Percentiles rank a stretch among this genome's conserved stretches.
These are phyloP conservation scores for Rhizopus sp. DNA, from an alignment of 371 early-diverging fungal species.

Conservation along the genomic window DNA sequence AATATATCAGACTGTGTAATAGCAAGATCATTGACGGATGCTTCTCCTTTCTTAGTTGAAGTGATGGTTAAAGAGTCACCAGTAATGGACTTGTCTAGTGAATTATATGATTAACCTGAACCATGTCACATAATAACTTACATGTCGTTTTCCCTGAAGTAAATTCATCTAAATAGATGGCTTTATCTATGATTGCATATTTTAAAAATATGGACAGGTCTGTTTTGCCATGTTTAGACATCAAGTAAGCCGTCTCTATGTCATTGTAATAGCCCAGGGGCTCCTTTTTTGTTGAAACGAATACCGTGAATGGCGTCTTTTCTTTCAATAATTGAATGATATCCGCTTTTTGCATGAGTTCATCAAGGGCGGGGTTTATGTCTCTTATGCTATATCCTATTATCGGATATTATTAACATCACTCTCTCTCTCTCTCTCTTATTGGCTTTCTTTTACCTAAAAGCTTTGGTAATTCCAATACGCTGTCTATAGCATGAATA, in stretches of 20 bases:
- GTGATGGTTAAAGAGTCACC: conserved; percentile 35
- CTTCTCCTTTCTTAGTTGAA: conserved; percentile 23
- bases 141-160: conserved; percentile 29
- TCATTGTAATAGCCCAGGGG: conserved; percentile 36
- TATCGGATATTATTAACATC: background rate
- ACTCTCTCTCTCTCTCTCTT: conserved; percentile 4
- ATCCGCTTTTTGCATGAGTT: conserved; percentile 16
- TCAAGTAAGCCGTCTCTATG: conserved; percentile 44
- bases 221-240: conserved; percentile 33
- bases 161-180: conserved; percentile 25
- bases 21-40: conserved; percentile 31
- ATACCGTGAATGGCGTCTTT: conserved; percentile 53
- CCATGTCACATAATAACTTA: background rate
- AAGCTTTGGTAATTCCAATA: conserved; percentile 27
- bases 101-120: background rate
- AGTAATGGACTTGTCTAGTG: conserved; percentile 32
- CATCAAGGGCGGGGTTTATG: conserved; percentile 12
- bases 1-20: conserved; percentile 32
- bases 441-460: conserved; percentile 23
- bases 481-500: conserved; percentile 33
- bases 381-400: conserved; percentile 19
- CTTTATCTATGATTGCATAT: conserved; percentile 24
- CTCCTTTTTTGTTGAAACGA: conserved; percentile 30
- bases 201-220: conserved; percentile 33
- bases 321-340: conserved; percentile 19